Conservation (phyloP, 495 filamentous ascomycete species). For the Pyrenula massariospora region DNA sequence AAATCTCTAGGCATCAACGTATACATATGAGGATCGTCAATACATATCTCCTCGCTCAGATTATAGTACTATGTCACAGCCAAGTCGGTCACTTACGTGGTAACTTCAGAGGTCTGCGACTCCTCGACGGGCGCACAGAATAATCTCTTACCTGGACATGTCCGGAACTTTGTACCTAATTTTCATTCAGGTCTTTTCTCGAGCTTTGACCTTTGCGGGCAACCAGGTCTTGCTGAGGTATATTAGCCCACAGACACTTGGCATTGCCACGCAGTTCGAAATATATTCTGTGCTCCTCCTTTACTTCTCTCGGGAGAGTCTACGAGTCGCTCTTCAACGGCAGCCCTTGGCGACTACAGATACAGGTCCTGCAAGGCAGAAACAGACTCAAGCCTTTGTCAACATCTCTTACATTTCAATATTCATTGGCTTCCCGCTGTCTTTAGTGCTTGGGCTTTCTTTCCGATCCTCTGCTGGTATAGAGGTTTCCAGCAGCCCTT, state of each 20-base stretch:
- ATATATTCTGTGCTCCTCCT: conserved; percentile 78
- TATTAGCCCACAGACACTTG: conserved; percentile 71
- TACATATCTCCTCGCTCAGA: too few relatives aligned
- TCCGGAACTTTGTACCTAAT: conserved; percentile 73
- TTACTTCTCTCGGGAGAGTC: conserved; percentile 82
- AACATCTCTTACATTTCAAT: conserved; percentile 80
- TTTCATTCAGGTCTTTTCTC: conserved; percentile 69
- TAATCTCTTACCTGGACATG: too few relatives aligned
- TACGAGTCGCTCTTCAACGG: conserved; percentile 76
- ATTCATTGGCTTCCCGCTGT: conserved; percentile 52
- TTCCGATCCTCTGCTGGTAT: conserved; percentile 49
- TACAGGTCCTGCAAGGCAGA: not conserved
- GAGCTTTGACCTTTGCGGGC: conserved; percentile 75
- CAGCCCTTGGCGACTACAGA: conserved; percentile 25
- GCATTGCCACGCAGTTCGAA: conserved; percentile 79
- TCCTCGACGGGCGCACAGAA: too few relatives aligned
- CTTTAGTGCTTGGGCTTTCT: conserved; percentile 44
- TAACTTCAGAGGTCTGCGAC: too few relatives aligned
- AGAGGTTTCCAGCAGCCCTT: conserved; percentile 44
- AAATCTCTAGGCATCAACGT: too few relatives aligned
- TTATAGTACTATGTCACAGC: too few relatives aligned
- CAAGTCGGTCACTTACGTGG: too few relatives aligned
- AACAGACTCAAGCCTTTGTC: conserved; percentile 54
- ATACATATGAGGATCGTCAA: too few relatives aligned
- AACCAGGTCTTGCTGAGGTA: conserved; percentile 85